phyloP scores from a whole-genome alignment of 2,329 filamentous ascomycete genomes.

The Grosmannia penicillata region DNA sequence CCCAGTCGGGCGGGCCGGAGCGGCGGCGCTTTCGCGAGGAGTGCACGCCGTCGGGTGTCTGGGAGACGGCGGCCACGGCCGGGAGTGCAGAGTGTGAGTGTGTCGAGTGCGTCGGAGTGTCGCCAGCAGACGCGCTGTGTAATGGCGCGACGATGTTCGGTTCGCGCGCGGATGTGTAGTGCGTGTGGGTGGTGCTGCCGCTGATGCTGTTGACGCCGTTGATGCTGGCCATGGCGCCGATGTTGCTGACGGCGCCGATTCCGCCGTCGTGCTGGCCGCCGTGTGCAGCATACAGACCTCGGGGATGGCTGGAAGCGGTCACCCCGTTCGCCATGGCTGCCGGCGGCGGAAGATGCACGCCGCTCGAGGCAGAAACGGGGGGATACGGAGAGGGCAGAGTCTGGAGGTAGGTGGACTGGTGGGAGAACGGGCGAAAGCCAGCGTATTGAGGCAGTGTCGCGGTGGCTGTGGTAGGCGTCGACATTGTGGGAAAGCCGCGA shows the following conservation, averaged over 20 bases:
- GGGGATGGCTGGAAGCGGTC: slow-evolving; percentile 2
- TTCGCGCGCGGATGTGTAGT: slow-evolving; percentile 13
- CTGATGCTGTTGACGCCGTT: too few species aligned
- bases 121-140: slow-evolving; percentile 2
- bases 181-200: slow-evolving; percentile 15
- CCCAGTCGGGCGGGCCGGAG: slow-evolving; percentile 59
- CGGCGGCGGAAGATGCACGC: slow-evolving; percentile 1
- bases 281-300: neutral
- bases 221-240: neutral
- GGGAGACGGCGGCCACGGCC: slow-evolving; percentile 22
- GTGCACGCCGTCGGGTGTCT: slow-evolving; percentile 17
- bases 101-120: slow-evolving; percentile 14
- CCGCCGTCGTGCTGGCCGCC: neutral
- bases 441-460: slow-evolving; percentile 56
- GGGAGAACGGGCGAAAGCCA: slow-evolving; percentile 47
- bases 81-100: slow-evolving; percentile 17
- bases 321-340: slow-evolving; percentile 5
- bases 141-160: neutral
- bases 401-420: slow-evolving; percentile 23
- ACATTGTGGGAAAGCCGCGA: slow-evolving; percentile 41
- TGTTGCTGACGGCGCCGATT: slow-evolving; percentile 11
- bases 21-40: slow-evolving; percentile 35
- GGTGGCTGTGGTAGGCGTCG: slow-evolving; percentile 66
- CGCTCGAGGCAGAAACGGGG: slow-evolving; percentile 4
- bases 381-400: slow-evolving; percentile 17